A percentile compares a stretch with the other conserved stretches of the same genome.
Evolutionary conservation across 805 yeast species (phyloP).

Genomic region (Teunomyces atbi): DNA sequence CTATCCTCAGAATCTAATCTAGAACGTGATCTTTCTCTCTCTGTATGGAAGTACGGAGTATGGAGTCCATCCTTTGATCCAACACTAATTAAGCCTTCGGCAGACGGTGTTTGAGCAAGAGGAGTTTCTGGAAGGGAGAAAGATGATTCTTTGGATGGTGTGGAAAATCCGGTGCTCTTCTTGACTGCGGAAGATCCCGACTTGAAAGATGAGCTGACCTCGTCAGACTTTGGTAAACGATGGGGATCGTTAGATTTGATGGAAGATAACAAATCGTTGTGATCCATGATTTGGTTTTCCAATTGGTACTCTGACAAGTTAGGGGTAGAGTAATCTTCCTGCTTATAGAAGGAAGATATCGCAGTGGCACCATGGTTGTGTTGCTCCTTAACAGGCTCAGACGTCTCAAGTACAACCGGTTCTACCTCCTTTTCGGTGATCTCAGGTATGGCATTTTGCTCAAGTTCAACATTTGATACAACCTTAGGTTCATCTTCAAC

Average conservation of each 20-base stretch:
- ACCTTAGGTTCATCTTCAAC: background rate
- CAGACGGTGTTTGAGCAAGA: background rate
- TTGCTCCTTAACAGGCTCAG: background rate
- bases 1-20: slow-evolving; percentile 20
- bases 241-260: slow-evolving; percentile 38
- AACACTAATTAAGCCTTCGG: slow-evolving; percentile 1
- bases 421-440: background rate
- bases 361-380: background rate
- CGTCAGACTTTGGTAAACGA: slow-evolving; percentile 20
- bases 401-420: background rate
- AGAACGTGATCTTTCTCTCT: slow-evolving; percentile 13
- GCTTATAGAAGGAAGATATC: slow-evolving; percentile 12
- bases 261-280: slow-evolving; percentile 32
- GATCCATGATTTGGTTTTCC: slow-evolving; percentile 37
- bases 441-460: background rate
- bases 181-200: background rate
- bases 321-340: slow-evolving; percentile 38
- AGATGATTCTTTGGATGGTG: slow-evolving; percentile 7
- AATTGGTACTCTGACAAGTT: slow-evolving; percentile 45
- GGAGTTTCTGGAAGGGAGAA: background rate
- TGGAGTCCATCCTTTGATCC: slow-evolving; percentile 17
- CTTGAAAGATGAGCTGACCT: background rate
- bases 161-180: slow-evolving; percentile 2
- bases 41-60: slow-evolving; percentile 34
- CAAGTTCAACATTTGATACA: background rate